Conservation (phyloP, 495 filamentous ascomycete genomes). For the Aspergillus carlsbadensis region DNA sequence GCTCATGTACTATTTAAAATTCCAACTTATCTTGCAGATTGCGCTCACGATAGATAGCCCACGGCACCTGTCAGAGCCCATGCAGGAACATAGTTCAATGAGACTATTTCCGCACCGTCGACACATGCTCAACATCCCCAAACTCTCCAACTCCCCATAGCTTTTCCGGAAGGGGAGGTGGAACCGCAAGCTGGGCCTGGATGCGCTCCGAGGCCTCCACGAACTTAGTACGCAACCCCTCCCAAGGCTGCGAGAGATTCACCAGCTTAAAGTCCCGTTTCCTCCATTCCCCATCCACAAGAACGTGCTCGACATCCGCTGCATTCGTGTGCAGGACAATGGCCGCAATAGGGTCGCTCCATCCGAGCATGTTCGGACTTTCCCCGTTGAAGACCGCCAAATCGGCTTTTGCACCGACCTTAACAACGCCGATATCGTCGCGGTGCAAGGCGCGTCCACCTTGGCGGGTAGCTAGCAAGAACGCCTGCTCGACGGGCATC, state of each 20-base stretch:
- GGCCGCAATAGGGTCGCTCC: conserved; percentile 51
- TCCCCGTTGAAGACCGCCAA: conserved; percentile 50
- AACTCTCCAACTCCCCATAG: conserved; percentile 5
- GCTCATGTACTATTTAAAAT: no score
- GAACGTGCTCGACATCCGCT: conserved; percentile 46
- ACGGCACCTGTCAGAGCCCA: no score
- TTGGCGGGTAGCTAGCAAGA: conserved; percentile 47
- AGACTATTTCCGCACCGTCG: background rate
- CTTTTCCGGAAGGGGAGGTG: conserved; percentile 10
- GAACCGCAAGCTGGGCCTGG: conserved; percentile 10
- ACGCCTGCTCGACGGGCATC: conserved; percentile 48
- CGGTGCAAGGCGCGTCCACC: conserved; percentile 46
- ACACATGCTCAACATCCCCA: background rate
- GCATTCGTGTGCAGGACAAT: conserved; percentile 49
- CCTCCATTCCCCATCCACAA: conserved; percentile 44
- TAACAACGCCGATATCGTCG: conserved; percentile 45
- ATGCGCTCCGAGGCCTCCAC: conserved; percentile 27
- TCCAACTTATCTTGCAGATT: no score
- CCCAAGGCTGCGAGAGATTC: background rate
- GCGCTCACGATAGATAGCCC: no score
- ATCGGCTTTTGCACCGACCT: conserved; percentile 46
- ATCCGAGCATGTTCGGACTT: conserved; percentile 45
- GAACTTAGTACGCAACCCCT: background rate
- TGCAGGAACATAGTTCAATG: no score
- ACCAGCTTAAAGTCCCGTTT: conserved; percentile 38